These are phyloP conservation scores for Saksenaea vasiformis DNA, from an alignment of 371 early-diverging fungal species.

Conservation along the genomic window DNA sequence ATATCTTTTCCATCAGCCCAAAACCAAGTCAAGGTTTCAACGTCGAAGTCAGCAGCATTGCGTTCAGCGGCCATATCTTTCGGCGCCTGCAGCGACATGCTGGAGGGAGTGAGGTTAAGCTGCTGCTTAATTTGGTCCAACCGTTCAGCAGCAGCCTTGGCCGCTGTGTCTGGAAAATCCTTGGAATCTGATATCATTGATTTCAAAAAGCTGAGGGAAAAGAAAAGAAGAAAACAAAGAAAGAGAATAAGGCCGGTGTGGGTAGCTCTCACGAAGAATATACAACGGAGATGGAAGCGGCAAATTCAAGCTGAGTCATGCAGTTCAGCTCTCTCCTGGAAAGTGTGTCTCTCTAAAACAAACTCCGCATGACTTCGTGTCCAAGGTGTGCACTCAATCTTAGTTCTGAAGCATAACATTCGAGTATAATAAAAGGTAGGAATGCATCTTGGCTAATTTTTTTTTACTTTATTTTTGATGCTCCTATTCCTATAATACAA, in stretches of 20 bases:
- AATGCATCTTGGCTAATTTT: too few relatives aligned
- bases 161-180: slow-evolving; percentile 15
- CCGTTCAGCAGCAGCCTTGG: slow-evolving; percentile 29
- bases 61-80: slow-evolving; percentile 55
- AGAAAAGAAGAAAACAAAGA: background rate
- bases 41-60: slow-evolving; percentile 53
- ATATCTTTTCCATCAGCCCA: slow-evolving; percentile 49
- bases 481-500: too few relatives aligned
- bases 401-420: too few relatives aligned
- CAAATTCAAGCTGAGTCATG: background rate
- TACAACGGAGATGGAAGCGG: background rate
- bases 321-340: background rate
- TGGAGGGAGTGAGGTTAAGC: slow-evolving; percentile 30
- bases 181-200: slow-evolving; percentile 10
- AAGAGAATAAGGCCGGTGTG: background rate
- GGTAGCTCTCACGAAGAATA: too few relatives aligned
- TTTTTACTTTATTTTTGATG: too few relatives aligned
- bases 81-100: slow-evolving; percentile 36
- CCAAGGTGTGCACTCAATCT: too few relatives aligned
- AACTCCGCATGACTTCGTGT: too few relatives aligned
- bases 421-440: too few relatives aligned
- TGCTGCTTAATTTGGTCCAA: slow-evolving; percentile 31
- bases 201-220: background rate
- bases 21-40: slow-evolving; percentile 48
- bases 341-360: too few relatives aligned